Conservation (phyloP, 2,329 filamentous ascomycete species). For the Botrytis galanthina region DNA sequence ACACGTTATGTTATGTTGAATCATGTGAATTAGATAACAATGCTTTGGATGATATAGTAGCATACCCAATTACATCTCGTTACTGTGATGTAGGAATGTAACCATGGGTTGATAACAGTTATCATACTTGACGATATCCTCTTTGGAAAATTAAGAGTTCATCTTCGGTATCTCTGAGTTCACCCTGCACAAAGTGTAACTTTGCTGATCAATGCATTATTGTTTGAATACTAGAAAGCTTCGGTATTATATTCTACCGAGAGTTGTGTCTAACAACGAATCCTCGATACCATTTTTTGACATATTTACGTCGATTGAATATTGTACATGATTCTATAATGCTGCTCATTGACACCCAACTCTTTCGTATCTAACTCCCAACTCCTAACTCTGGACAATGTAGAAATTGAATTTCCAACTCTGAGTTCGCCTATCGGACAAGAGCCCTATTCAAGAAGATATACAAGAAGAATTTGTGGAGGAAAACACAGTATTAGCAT, state of each 20-base stretch:
- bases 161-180: not conserved
- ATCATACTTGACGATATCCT: not conserved
- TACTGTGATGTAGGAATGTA: not conserved
- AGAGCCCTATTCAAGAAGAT: not conserved
- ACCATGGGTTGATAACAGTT: not conserved
- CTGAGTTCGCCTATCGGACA: not conserved
- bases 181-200: not conserved
- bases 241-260: not conserved
- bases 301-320: not conserved
- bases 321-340: not conserved
- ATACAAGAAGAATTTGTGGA: not conserved
- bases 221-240: not conserved
- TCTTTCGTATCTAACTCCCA: not conserved
- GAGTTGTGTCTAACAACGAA: not conserved
- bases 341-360: not conserved
- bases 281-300: not conserved
- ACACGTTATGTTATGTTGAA: not conserved
- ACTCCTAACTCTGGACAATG: not conserved
- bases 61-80: no score
- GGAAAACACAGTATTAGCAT: not conserved
- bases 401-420: not conserved
- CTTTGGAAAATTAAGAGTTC: not conserved
- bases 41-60: not conserved
- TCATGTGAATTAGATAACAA: not conserved
- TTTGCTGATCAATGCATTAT: not conserved